A percentile compares a stretch with the other conserved stretches of the same genome.
Conservation (phyloP, 2,329 filamentous ascomycete species). For the Ceratocystis ficicola region DNA sequence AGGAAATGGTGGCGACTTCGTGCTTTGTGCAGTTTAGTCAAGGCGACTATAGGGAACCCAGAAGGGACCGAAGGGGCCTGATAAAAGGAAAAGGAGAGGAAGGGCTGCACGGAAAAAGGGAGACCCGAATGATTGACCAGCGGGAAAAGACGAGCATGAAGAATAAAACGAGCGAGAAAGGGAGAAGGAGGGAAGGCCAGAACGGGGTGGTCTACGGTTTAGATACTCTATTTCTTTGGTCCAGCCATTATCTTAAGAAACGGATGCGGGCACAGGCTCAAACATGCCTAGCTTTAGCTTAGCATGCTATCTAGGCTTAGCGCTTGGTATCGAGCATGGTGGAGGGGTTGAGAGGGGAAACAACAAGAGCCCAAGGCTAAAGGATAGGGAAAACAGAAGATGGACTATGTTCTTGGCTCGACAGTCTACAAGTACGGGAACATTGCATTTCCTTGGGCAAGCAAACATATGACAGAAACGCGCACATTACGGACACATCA, state of each 20-base stretch:
- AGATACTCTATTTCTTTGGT: background rate
- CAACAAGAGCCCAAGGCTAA: background rate
- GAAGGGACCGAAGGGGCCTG: background rate
- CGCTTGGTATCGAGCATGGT: background rate
- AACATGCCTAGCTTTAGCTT: background rate
- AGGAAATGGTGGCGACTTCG: background rate
- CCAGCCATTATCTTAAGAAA: background rate
- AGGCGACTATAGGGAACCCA: background rate
- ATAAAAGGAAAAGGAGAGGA: conserved; percentile 1
- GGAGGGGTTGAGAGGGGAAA: background rate
- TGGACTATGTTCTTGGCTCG: background rate
- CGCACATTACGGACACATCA: background rate
- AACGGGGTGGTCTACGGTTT: background rate
- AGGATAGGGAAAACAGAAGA: background rate
- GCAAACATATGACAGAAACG: conserved; percentile 1
- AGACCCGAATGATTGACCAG: background rate
- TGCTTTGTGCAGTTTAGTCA: background rate
- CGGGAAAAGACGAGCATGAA: background rate
- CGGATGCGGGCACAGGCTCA: background rate
- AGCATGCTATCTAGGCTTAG: background rate
- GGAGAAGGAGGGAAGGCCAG: background rate
- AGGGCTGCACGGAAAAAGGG: conserved; percentile 8
- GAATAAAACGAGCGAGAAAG: background rate
- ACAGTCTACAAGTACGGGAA: background rate
- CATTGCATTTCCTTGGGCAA: background rate